Evolutionary conservation across 352 stramenopile genomes (phyloP).

Genomic region (Globisporangium canariense): DNA sequence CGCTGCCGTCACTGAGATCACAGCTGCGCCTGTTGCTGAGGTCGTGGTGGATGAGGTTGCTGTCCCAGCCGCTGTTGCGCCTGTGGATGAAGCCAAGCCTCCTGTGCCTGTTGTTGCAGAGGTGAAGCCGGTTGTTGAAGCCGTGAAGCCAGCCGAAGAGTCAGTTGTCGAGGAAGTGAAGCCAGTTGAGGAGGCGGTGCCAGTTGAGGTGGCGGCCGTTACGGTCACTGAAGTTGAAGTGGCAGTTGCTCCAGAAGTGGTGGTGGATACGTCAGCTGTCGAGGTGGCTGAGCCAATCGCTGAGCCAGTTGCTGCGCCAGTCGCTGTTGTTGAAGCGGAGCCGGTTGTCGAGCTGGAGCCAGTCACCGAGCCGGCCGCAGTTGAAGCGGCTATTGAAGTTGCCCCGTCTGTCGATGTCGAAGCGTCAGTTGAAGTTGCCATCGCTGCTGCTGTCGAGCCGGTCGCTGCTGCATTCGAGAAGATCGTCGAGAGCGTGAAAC

Average conservation of each 20-base stretch:
- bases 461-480: slow-evolving; percentile 16
- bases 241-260: background rate
- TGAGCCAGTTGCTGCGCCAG: background rate
- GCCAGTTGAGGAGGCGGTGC: background rate
- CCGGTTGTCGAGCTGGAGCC: slow-evolving; percentile 2
- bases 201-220: slow-evolving; percentile 5
- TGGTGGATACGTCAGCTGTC: background rate
- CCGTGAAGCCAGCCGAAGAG: background rate
- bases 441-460: background rate
- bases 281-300: too few relatives aligned
- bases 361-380: background rate
- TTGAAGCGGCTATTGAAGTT: background rate
- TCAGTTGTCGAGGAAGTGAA: background rate
- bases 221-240: background rate
- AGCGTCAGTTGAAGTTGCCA: background rate
- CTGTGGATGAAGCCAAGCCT: background rate
- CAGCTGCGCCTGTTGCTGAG: background rate
- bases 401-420: background rate
- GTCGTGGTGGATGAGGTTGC: slow-evolving; percentile 5
- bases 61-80: slow-evolving; percentile 1
- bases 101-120: background rate
- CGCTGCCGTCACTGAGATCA: background rate
- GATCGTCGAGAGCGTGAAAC: slow-evolving; percentile 19
- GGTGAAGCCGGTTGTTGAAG: background rate
- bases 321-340: slow-evolving; percentile 3